phyloP scores from a whole-genome alignment of 495 filamentous ascomycete species.

The Penicillium goetzii region DNA sequence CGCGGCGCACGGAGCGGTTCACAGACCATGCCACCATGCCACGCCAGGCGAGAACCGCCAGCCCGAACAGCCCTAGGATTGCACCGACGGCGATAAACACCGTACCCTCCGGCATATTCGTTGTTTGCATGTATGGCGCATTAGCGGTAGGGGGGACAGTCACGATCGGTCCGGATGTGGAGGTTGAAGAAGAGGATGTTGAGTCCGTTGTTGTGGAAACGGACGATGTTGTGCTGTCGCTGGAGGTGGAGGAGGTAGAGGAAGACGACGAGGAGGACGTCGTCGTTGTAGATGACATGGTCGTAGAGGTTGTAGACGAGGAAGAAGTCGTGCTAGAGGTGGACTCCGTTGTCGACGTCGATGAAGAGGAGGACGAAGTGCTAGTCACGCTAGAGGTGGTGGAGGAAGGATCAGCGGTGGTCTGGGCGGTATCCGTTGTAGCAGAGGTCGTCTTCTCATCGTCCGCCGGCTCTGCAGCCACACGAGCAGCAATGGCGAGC shows the following conservation, averaged over 20 bases:
- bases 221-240: conserved; percentile 27
- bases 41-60: conserved; percentile 84
- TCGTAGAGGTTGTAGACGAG: conserved; percentile 20
- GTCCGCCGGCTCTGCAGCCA: conserved; percentile 28
- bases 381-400: conserved; percentile 28
- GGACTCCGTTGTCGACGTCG: conserved; percentile 22
- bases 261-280: conserved; percentile 29
- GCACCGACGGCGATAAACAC: conserved; percentile 95
- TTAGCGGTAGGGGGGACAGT: conserved; percentile 78
- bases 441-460: conserved; percentile 20
- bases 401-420: conserved; percentile 35
- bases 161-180: conserved; percentile 42
- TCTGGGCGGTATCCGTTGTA: conserved; percentile 29
- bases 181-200: conserved; percentile 33
- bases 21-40: conserved; percentile 88
- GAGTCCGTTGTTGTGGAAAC: conserved; percentile 35
- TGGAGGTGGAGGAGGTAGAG: conserved; percentile 26
- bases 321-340: conserved; percentile 22
- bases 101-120: conserved; percentile 88
- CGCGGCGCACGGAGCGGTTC: conserved; percentile 81
- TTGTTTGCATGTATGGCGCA: conserved; percentile 94
- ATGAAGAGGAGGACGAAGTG: conserved; percentile 25
- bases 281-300: conserved; percentile 32
- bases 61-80: conserved; percentile 77
- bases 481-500: conserved; percentile 29